Base-by-base conservation (phyloP, 306 rosid genomes). In the Casuarina equisetifolia region DNA sequence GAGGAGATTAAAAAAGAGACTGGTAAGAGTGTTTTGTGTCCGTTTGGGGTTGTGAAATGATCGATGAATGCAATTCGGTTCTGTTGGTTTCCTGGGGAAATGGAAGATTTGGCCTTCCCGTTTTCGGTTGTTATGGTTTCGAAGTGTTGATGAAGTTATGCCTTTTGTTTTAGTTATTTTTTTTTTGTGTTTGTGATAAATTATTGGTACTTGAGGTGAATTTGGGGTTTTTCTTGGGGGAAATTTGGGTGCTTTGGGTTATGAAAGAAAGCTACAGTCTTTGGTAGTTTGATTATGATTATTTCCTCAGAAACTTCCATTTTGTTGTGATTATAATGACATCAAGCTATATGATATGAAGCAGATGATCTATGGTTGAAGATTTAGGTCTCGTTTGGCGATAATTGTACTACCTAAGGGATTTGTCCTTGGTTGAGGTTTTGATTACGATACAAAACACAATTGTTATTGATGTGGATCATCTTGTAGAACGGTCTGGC, bases 11-110 rank as follows among this genome's bases (percentile, higher is more conserved):
- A 32, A 51, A 69, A 51, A 49, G 80, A 66, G 3, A 38, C 40
- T 49, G 89, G 90, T 86, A 80, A 9, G 44, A 63, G 69, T 17
- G 46, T 67, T 17, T 0, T 44, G 3, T 35, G 10, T 46, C 39
- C 4, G 68, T 12, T 32, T 3, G 68, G 32, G 43, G 40, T 61
- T 61, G 68, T 36, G 42, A 61, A 61, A 10, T 61, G 17, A 36
- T 32, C 42, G 42, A 32, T 61, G 19, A 61, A 32, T 61, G 43
- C 68, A 61, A 12, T 9, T 61, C 16, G 68, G 8, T 61, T 35
- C 38, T 20, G 36, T 58, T 25, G 20, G 39, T 13, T 25, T 9
- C 36, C 5, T 38, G 39, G 20, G n/a, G 5, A 53, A 53, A 53
- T 53, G 58, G 17, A 58, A 8, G 12, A 19, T 57, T 57, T 20